These are phyloP conservation scores for Stagonosporopsis vannaccii DNA, from an alignment of 2,329 filamentous ascomycete species.

Conservation along the genomic window DNA sequence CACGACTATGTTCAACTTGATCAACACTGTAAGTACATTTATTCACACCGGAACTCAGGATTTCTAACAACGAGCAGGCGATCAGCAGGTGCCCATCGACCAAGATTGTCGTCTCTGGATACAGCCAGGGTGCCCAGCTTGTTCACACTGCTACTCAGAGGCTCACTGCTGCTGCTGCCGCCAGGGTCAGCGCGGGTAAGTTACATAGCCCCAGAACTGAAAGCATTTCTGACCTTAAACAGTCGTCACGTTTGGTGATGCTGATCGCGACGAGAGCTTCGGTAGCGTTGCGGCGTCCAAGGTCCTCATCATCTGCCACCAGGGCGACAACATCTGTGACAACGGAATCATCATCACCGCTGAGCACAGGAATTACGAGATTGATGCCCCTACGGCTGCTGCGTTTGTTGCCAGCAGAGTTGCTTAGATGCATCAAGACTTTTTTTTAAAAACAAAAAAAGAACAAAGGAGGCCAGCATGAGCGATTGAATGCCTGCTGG, in stretches of 20 bases:
- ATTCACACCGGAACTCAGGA: neutral
- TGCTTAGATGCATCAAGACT: too few relatives aligned
- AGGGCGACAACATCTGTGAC: constrained; percentile 46
- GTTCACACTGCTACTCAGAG: constrained; percentile 55
- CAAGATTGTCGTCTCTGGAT: constrained; percentile 41
- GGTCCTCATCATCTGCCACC: constrained; percentile 46
- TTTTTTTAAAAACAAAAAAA: too few relatives aligned
- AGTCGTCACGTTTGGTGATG: constrained; percentile 50
- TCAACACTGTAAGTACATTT: constrained; percentile 41
- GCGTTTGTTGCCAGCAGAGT: constrained; percentile 29
- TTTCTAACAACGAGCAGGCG: constrained; percentile 9
- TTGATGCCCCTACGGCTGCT: constrained; percentile 33
- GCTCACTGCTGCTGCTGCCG: constrained; percentile 30
- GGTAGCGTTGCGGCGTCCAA: constrained; percentile 39
- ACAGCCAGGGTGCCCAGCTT: constrained; percentile 50
- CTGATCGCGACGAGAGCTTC: constrained; percentile 42
- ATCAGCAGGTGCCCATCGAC: constrained; percentile 35
- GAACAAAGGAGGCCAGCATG: too few relatives aligned
- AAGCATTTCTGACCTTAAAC: neutral
- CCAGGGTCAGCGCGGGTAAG: constrained; percentile 33
- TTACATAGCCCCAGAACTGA: neutral
- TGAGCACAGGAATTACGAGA: constrained; percentile 36
- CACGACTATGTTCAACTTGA: constrained; percentile 52
- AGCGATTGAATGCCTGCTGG: too few relatives aligned
- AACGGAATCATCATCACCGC: constrained; percentile 35